A percentile compares a stretch with the other conserved stretches of the same genome.
Evolutionary conservation across 306 rosid genomes (phyloP).

Genomic region (Senna siamea): DNA sequence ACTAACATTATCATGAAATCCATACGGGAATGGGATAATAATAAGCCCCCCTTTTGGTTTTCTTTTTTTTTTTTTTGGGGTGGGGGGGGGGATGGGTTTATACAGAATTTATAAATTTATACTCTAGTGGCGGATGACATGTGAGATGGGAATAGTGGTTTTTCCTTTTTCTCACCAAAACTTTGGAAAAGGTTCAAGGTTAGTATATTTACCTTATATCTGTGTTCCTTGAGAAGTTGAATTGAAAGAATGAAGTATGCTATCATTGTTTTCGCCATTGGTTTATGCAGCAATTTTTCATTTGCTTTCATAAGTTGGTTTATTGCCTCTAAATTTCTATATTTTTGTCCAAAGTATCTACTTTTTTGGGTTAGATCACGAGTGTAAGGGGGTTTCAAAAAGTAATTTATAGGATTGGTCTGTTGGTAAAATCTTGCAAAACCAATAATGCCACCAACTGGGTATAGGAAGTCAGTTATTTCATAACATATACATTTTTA

Average conservation of each 20-base stretch:
- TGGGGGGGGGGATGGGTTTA: too few species aligned
- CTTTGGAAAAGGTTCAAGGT: neutral
- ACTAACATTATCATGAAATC: neutral
- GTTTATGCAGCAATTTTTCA: neutral
- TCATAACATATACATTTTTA: neutral
- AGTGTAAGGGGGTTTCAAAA: neutral
- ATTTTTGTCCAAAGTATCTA: constrained; percentile 13
- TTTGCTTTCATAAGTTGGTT: constrained; percentile 12
- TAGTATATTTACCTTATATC: neutral
- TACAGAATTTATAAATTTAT: neutral
- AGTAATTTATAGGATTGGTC: constrained; percentile 2
- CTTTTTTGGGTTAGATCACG: constrained; percentile 3
- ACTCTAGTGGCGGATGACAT: constrained; percentile 1
- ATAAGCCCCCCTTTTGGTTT: neutral
- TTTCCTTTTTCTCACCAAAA: neutral
- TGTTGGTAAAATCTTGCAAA: constrained; percentile 9
- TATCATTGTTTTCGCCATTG: neutral
- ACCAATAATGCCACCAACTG: neutral
- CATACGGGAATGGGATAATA: neutral
- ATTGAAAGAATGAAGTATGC: neutral
- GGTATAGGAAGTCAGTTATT: constrained; percentile 11
- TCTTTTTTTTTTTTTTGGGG: too few species aligned
- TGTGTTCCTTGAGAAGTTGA: constrained; percentile 4
- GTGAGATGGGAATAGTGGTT: constrained; percentile 3
- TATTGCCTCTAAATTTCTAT: neutral